Evolutionary conservation across 2,329 filamentous ascomycete species (phyloP).

Genomic region (Aspergillus tanneri): DNA sequence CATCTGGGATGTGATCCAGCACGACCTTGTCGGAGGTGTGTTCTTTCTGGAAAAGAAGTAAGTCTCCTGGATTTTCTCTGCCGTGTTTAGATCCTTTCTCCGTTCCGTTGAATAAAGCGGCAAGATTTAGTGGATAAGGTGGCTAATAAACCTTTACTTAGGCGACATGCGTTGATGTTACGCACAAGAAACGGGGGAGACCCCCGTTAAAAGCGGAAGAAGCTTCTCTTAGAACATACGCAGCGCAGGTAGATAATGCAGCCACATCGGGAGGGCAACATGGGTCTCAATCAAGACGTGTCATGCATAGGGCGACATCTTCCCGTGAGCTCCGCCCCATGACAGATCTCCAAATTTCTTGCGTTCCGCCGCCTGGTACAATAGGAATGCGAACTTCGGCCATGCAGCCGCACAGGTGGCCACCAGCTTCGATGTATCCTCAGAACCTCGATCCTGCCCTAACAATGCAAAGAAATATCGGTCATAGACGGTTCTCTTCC

Average conservation of each 20-base stretch:
- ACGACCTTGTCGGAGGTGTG: constrained; percentile 47
- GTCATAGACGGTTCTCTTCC: constrained; percentile 35
- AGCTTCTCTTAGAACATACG: constrained; percentile 33
- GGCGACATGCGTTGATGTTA: constrained; percentile 47
- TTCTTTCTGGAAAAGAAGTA: constrained; percentile 48
- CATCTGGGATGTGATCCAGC: constrained; percentile 48
- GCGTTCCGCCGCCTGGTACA: constrained; percentile 18
- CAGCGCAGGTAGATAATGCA: constrained; percentile 29
- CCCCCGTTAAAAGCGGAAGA: constrained; percentile 47
- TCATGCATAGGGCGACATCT: constrained; percentile 35
- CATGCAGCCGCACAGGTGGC: constrained; percentile 34
- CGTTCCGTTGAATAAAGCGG: not conserved
- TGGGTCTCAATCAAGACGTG: constrained; percentile 22
- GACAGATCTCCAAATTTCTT: constrained; percentile 37
- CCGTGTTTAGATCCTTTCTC: not conserved
- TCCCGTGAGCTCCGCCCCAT: constrained; percentile 41
- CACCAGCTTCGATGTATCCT: constrained; percentile 30
- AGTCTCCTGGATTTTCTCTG: constrained; percentile 18
- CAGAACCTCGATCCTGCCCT: constrained; percentile 29
- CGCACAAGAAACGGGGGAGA: constrained; percentile 49
- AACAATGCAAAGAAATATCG: constrained; percentile 24
- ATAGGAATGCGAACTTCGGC: constrained; percentile 23
- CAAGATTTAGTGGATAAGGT: not conserved
- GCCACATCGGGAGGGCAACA: constrained; percentile 28
- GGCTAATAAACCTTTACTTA: constrained; percentile 16